These are phyloP conservation scores for Neofusicoccum umdonicola DNA, from an alignment of 2,329 filamentous ascomycete species.

Conservation along the genomic window DNA sequence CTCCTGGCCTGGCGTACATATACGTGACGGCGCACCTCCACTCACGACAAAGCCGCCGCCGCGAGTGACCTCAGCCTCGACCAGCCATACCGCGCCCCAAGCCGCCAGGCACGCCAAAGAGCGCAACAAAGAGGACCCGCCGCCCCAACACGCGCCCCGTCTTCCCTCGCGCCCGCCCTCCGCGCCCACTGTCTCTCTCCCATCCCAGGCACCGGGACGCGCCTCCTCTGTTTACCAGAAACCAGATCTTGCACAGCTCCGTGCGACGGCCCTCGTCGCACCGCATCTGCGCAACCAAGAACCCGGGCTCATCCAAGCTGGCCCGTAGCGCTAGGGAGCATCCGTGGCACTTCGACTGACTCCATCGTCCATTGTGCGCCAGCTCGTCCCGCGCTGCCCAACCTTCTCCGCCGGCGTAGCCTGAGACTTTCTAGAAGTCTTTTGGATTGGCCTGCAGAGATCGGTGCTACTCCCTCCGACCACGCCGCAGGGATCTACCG, in stretches of 20 bases:
- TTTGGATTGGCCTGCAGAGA: slow-evolving; percentile 34
- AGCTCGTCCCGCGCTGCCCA: slow-evolving; percentile 25
- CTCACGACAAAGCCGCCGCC: slow-evolving; percentile 10
- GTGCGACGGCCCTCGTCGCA: slow-evolving; percentile 41
- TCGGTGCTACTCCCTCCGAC: slow-evolving; percentile 36
- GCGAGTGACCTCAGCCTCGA: slow-evolving; percentile 12
- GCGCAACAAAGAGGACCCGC: slow-evolving; percentile 1
- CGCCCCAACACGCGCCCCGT: slow-evolving; percentile 3
- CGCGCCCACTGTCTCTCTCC: slow-evolving; percentile 8
- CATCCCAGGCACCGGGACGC: slow-evolving; percentile 14
- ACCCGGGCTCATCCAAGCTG: slow-evolving; percentile 35
- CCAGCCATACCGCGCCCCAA: slow-evolving; percentile 12
- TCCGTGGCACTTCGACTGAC: slow-evolving; percentile 31
- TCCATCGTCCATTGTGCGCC: slow-evolving; percentile 41
- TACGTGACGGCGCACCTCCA: slow-evolving; percentile 37
- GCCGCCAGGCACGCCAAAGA: slow-evolving; percentile 38
- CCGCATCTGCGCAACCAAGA: slow-evolving; percentile 49
- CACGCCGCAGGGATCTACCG: slow-evolving; percentile 26
- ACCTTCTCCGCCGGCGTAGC: slow-evolving; percentile 31
- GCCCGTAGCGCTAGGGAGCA: slow-evolving; percentile 35
- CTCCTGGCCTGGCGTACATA: slow-evolving; percentile 41
- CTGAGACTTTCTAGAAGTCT: slow-evolving; percentile 44
- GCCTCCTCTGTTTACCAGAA: slow-evolving; percentile 11
- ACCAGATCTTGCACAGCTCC: slow-evolving; percentile 31
- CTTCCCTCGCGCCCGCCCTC: not conserved